Evolutionary conservation across 352 stramenopile genomes (phyloP), one percentile per base, ranked within the genome.

Genomic region (Phytophthora tentaculata): DNA sequence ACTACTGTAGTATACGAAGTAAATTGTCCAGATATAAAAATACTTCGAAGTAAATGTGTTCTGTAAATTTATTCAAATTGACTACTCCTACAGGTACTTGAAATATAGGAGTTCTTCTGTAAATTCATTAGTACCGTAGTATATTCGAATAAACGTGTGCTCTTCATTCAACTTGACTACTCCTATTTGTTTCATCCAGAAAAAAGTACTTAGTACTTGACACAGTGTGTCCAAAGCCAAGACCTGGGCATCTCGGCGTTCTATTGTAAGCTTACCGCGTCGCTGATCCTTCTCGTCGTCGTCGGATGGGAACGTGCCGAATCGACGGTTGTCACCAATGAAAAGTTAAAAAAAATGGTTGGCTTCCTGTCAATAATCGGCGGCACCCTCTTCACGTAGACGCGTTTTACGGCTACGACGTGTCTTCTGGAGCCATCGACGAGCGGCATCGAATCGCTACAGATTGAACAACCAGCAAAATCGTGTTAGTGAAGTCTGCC

Each of bases 221-320:
- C n/a, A n/a, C n/a, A n/a, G n/a, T n/a, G 68, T 0, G 79, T 73
- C n/a, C 81, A 89, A 62, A 5, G 86, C 84, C 20, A 92, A 75
- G 3, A 73, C 79, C 2, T 64, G 71, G 0, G 68, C 47, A 35
- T 88, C 76, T 26, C 68, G 71, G 4, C 74, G 56, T 47, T 88
- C 67, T 28, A 91, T 69, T 5, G 68, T 22, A n/a, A n/a, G n/a
- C n/a, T n/a, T n/a, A 3, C 58, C 48, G 9, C 77, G 77, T 49
- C 68, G 69, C 9, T 77, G 44, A 3, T 43, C 54, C 12, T 74
- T 51, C 26, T 53, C 24, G 17, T 83, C 69, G 13, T 88, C 81
- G 14, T 84, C 79, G 0, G 50, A 67, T 0, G 50, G 41, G 32
- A 85, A 85, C 0, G 79, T 87, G 14, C 77, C 77, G 39, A 87